phyloP scores from a whole-genome alignment of 1,284 basidiomycete species.

The Cryptococcus sp. region DNA sequence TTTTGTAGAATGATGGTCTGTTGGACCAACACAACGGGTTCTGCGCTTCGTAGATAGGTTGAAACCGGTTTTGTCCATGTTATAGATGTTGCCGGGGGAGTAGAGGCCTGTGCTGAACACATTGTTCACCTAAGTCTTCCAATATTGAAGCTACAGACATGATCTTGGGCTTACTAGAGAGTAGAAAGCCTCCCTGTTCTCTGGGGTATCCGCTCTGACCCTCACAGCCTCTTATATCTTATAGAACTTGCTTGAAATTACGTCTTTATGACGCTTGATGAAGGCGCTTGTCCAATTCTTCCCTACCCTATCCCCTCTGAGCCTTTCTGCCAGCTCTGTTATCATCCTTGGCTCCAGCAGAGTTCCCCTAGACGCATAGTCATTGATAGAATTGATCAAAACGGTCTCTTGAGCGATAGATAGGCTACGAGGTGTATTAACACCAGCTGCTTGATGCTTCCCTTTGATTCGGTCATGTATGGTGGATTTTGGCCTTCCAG shows the following conservation, averaged over 20 bases:
- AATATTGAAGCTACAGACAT: no score
- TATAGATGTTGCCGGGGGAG: constrained; percentile 7
- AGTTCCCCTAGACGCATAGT: constrained; percentile 9
- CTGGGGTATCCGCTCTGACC: constrained; percentile 6
- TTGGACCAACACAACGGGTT: background rate
- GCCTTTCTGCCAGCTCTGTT: constrained; percentile 1
- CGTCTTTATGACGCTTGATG: constrained; percentile 4
- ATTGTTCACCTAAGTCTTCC: constrained; percentile 4
- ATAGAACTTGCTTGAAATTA: constrained; percentile 1
- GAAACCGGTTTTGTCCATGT: constrained; percentile 12
- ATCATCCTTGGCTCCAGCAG: constrained; percentile 9
- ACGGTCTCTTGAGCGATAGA: constrained; percentile 2
- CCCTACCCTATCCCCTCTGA: background rate
- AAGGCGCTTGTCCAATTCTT: constrained; percentile 6
- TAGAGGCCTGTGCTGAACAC: constrained; percentile 1
- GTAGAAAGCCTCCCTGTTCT: constrained; percentile 5
- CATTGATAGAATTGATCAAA: constrained; percentile 6
- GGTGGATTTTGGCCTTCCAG: constrained; percentile 1
- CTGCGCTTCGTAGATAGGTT: background rate
- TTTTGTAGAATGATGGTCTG: background rate
- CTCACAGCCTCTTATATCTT: constrained; percentile 2
- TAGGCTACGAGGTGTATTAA: background rate
- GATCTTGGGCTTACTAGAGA: constrained; percentile 8
- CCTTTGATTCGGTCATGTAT: constrained; percentile 2
- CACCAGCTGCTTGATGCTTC: background rate